Base-by-base conservation (phyloP, 768 basidiomycete genomes). In the Agaricus subrufescens region DNA sequence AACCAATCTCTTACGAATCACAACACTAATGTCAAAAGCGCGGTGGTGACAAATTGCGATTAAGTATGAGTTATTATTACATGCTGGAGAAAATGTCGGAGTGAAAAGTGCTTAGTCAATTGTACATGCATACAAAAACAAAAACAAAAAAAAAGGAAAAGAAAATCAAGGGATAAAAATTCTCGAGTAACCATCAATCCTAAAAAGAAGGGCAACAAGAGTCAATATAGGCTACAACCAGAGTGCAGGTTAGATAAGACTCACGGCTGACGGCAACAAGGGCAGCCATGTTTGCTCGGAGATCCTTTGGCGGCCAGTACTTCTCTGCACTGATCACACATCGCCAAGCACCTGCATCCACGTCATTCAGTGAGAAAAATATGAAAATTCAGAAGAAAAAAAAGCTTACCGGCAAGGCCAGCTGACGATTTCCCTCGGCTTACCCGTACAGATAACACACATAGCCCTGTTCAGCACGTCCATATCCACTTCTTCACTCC, bases 351-450 rank as follows among this genome's bases (percentile, higher is more conserved):
- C 44, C 78, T 79, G 53, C 19, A 56, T 12, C 47, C 2, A 37
- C 30, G n/a, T 15, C 15, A 52, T 4, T 57, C 31, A 46, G 34
- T 31, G 29, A 8, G 42, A 15, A 57, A 15, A 10, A 58, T 44
- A 8, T 12, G 27, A n/a, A 15, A 70, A 67, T 67, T 10, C 15
- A 29, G 3, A 27, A 44, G 27, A 3, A 46, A 34, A 39, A 44
- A 15, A 12, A 39, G 52, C 76, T 25, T 58, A 88, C 86, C 89
- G 80, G 66, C 89, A 91, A n/a, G 89, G 89, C 89, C 89, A 91
- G 62, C 87, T 91, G 50, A 91, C 87, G 56, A 91, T 79, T 63
- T 87, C 82, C 48, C 89, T 72, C 27, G 77, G 71, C 55, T 85
- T 85, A n/a, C 72, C 72, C 27, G 83, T 87, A 61, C 89, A 91